Percentiles rank a stretch among this genome's conserved stretches.
Conservation (phyloP, 2,329 filamentous ascomycete genomes). For the Alternaria solani region DNA sequence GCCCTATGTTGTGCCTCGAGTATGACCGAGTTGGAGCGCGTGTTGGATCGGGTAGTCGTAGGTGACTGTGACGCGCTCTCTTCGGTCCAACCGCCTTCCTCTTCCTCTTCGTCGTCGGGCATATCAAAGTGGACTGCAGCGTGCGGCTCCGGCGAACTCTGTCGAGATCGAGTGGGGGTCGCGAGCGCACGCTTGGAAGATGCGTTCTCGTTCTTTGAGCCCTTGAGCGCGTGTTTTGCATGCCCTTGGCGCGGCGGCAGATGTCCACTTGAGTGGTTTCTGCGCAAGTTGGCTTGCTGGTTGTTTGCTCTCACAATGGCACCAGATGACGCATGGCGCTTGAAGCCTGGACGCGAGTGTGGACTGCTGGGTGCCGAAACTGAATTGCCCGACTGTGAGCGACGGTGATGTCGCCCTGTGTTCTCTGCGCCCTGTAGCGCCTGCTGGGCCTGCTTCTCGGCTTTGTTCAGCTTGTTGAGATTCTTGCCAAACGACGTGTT, state of each 20-base stretch:
- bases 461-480: slow-evolving; percentile 52
- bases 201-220: slow-evolving; percentile 44
- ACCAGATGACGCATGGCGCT: slow-evolving; percentile 54
- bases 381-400: slow-evolving; percentile 50
- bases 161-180: slow-evolving; percentile 41
- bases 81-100: slow-evolving; percentile 53
- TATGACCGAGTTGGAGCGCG: slow-evolving; percentile 52
- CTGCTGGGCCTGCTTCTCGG: slow-evolving; percentile 33
- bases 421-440: slow-evolving; percentile 38
- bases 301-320: slow-evolving; percentile 47
- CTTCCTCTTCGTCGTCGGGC: slow-evolving; percentile 38
- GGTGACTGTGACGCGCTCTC: slow-evolving; percentile 54
- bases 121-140: slow-evolving; percentile 54
- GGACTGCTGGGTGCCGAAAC: slow-evolving; percentile 48
- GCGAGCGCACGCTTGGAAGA: slow-evolving; percentile 41
- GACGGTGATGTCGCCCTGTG: slow-evolving; percentile 46
- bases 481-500: slow-evolving; percentile 54
- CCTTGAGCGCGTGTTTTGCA: slow-evolving; percentile 50
- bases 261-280: slow-evolving; percentile 57
- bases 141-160: slow-evolving; percentile 47
- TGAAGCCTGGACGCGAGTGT: slow-evolving; percentile 46
- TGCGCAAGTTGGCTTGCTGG: slow-evolving; percentile 47
- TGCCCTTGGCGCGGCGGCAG: slow-evolving; percentile 53
- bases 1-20: slow-evolving; percentile 43
- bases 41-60: slow-evolving; percentile 52